Evolutionary conservation across 352 stramenopile species (phyloP).

Genomic region (Pythium dissimile): DNA sequence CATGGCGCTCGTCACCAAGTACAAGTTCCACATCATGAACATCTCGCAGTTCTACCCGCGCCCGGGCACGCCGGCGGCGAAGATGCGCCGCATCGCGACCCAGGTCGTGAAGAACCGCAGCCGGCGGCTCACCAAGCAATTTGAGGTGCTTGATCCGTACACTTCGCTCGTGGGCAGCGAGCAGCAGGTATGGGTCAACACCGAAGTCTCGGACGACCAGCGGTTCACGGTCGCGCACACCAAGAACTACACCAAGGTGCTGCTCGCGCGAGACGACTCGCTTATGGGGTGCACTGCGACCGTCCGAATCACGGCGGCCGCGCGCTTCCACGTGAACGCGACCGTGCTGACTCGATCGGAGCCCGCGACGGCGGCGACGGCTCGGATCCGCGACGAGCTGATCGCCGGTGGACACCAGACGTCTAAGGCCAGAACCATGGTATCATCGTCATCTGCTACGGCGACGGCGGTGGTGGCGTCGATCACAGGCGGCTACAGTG

Average conservation of each 20-base stretch:
- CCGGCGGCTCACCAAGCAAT: constrained; percentile 79
- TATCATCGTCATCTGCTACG: background rate
- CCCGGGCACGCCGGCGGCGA: constrained; percentile 86
- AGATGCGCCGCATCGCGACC: constrained; percentile 86
- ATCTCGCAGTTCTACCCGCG: constrained; percentile 94
- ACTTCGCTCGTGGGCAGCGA: constrained; percentile 50
- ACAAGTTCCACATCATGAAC: constrained; percentile 90
- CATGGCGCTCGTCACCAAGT: constrained; percentile 82
- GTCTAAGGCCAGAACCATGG: constrained; percentile 13
- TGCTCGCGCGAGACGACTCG: constrained; percentile 68
- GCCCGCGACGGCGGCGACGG: constrained; percentile 44
- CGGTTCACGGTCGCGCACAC: constrained; percentile 85
- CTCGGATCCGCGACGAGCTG: constrained; percentile 51
- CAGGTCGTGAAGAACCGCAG: constrained; percentile 89
- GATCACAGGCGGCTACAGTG: constrained; percentile 18
- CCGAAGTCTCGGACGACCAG: constrained; percentile 77
- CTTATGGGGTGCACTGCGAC: constrained; percentile 71
- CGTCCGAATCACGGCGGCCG: constrained; percentile 47
- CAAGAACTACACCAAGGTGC: constrained; percentile 92
- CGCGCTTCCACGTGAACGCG: constrained; percentile 76
- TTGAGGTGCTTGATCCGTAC: constrained; percentile 85
- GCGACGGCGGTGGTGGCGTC: background rate
- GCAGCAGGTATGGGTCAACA: constrained; percentile 80
- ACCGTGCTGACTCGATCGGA: constrained; percentile 56
- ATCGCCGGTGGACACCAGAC: constrained; percentile 33